Percentiles rank a stretch among this genome's conserved stretches.
These are phyloP conservation scores for Gossypium gossypioides DNA, from an alignment of 441 rosid genomes.

Conservation along the genomic window DNA sequence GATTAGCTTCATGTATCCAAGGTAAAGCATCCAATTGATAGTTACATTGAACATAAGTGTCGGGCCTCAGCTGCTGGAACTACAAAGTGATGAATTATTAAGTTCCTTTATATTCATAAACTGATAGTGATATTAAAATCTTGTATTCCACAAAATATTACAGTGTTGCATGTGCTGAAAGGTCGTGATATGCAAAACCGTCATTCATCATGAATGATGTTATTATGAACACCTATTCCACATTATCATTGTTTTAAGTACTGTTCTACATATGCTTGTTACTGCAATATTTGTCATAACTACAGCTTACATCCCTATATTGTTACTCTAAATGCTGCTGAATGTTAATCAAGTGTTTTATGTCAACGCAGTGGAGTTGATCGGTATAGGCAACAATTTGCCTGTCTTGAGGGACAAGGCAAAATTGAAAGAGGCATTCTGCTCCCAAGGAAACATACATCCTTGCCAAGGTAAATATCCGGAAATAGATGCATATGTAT, in stretches of 20 bases:
- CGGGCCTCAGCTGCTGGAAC: background rate
- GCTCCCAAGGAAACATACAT: conserved; percentile 66
- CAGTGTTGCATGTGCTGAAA: background rate
- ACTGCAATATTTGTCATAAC: background rate
- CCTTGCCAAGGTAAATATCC: conserved; percentile 70
- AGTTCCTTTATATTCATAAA: background rate
- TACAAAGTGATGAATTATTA: background rate
- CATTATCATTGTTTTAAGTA: background rate
- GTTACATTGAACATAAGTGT: background rate
- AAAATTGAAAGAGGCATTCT: conserved; percentile 49
- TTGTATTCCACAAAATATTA: background rate
- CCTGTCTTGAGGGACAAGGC: conserved; percentile 76
- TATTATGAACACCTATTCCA: background rate
- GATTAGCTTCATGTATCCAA: conserved; percentile 84
- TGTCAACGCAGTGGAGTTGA: conserved; percentile 60
- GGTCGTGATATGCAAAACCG: background rate
- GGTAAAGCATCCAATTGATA: conserved; percentile 32
- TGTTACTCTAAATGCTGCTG: background rate
- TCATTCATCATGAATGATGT: background rate
- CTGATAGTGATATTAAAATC: background rate
- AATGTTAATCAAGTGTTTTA: conserved; percentile 2
- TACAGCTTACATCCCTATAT: background rate
- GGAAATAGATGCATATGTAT: background rate
- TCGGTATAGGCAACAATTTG: conserved; percentile 79
- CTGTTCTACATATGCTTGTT: background rate